Base-by-base conservation (phyloP, 1,284 basidiomycete genomes). In the Vanrija sp. region DNA sequence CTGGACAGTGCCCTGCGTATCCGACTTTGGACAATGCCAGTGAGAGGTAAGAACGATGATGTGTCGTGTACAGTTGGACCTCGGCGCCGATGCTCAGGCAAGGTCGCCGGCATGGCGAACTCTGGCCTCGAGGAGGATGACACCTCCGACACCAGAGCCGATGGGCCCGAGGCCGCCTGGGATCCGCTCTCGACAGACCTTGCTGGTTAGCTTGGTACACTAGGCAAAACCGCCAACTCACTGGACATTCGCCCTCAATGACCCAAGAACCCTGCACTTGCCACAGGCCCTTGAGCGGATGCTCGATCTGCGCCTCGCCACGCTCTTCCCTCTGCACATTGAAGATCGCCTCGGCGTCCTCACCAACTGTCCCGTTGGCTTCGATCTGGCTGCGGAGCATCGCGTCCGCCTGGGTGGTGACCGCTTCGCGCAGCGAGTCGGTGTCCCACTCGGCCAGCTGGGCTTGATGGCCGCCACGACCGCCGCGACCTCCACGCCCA, bases 191-290 rank as follows among this genome's bases (percentile, higher is more conserved):
- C 69, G 57, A 46, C 69, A 71, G 1, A 69, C 65, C 69, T 71
- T 52, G 1, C 19, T 23, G 19, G 57, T 59, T 47, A 55, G 50
- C 42, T 23, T 29, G 25, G 4, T 15, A 9, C 28, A 23, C 10
- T 38, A 23, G 21, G 5, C 28, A 34, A 8, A 28, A 15, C 12
- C n/a, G n/a, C 39, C 15, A 25, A 34, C 72, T 65, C 49, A 74
- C 73, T 18, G 73, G 73, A 65, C 73, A 75, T 49, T 75, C 73
- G 2, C 73, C 73, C 59, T 75, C 73, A n/a, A 73, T 63, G 6
- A 73, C 62, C 61, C 61, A 68, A 2, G 47, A 14, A 6, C 44
- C 54, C 3, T 62, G 61, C 1, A 74, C 39, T 34, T 57, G 63
- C 72, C 72, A 74, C 46, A 73, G 50, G 0, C 70, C 67, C 38